phyloP scores from a whole-genome alignment of 176 grass and related monocot species.

The Aegilops umbellulata region DNA sequence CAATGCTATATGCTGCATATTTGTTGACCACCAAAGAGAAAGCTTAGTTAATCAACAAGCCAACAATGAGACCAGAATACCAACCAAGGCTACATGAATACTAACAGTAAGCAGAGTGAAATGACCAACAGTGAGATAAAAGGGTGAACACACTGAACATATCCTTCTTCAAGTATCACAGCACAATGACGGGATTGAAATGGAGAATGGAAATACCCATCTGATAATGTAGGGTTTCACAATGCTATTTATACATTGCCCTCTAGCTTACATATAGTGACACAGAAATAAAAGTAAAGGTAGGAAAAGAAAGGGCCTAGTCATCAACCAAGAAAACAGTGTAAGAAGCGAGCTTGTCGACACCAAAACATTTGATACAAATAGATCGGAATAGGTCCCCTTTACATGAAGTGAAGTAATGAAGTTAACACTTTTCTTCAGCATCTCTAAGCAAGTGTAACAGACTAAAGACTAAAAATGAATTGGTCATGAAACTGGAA shows the following conservation, averaged over 20 bases:
- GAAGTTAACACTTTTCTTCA: not conserved
- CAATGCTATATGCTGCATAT: not conserved
- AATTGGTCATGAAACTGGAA: not conserved
- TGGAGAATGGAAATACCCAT: not conserved
- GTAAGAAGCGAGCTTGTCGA: not conserved
- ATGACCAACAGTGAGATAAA: not conserved
- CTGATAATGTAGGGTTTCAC: not conserved
- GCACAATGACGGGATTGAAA: not conserved
- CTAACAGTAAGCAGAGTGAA: not conserved
- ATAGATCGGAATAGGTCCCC: not conserved
- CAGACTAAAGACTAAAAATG: not conserved
- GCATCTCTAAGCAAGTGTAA: not conserved
- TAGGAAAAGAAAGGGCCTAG: not conserved
- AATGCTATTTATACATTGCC: not conserved
- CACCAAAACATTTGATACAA: not conserved
- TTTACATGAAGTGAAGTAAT: not conserved
- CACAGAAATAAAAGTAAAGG: not conserved
- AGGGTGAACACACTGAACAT: not conserved
- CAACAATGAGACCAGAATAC: not conserved
- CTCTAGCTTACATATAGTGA: conserved; percentile 6
- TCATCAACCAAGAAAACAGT: conserved; percentile 14
- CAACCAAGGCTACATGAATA: not conserved
- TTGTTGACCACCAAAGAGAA: not conserved
- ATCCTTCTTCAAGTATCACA: not conserved
- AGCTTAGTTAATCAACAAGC: not conserved